phyloP scores from a whole-genome alignment of 495 filamentous ascomycete genomes.

The Letharia columbiana region DNA sequence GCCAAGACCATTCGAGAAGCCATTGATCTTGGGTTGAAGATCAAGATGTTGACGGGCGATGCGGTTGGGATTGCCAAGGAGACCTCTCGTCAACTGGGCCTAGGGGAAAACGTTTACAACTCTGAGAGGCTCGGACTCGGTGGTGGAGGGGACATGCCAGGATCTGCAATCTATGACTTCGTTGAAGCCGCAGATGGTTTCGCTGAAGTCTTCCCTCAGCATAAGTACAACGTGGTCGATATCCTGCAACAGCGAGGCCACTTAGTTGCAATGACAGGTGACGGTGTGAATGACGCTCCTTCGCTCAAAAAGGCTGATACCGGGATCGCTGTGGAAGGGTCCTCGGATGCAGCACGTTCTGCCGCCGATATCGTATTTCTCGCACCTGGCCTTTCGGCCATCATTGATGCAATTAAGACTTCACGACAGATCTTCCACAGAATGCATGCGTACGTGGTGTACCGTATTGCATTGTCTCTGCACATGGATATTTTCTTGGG shows the following conservation, averaged over 20 bases:
- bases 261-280: conserved; percentile 66
- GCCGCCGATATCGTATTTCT: conserved; percentile 93
- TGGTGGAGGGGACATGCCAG: conserved; percentile 83
- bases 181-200: conserved; percentile 91
- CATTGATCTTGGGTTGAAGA: conserved; percentile 73
- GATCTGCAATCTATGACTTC: conserved; percentile 88
- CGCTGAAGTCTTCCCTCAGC: conserved; percentile 68
- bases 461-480: conserved; percentile 87
- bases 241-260: conserved; percentile 60
- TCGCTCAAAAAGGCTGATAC: conserved; percentile 55
- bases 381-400: conserved; percentile 81
- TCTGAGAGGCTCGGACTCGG: conserved; percentile 76
- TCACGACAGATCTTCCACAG: conserved; percentile 94
- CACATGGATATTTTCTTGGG: conserved; percentile 86
- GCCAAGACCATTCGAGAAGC: conserved; percentile 85
- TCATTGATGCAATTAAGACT: conserved; percentile 88
- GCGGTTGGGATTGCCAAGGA: conserved; percentile 88
- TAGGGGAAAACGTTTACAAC: conserved; percentile 92
- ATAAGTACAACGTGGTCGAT: conserved; percentile 73
- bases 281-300: conserved; percentile 80
- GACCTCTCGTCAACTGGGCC: conserved; percentile 79
- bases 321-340: conserved; percentile 81
- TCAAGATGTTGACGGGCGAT: conserved; percentile 97
- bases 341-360: conserved; percentile 85
- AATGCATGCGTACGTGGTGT: conserved; percentile 95